Evolutionary conservation across 1,284 basidiomycete species (phyloP), one percentile per base, ranked within the genome.

Genomic region (Irpex lacteus): DNA sequence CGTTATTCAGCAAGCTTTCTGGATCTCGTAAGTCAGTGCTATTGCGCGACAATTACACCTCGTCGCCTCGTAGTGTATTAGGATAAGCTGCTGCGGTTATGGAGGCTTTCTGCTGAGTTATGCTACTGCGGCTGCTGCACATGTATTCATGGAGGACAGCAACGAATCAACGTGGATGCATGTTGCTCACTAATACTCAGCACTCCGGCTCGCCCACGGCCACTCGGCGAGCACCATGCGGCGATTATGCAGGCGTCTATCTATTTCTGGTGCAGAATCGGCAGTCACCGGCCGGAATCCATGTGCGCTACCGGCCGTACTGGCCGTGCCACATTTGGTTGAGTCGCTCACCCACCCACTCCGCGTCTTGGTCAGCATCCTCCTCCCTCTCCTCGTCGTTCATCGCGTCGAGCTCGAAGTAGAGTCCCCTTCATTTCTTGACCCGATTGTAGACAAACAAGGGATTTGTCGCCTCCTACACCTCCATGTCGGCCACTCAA

Each of bases 401-500:
- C 32, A 5, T 21, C 60, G 36, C 53, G 21, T 62, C 54, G 54
- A 44, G 54, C 21, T 34, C 19, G 32, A 8, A 19, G 18, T 57
- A 2, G 11, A 3, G 44, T 34, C 55, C 13, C 38, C 18, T n/a
- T 36, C 37, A n/a, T 40, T 37, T 32, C 26, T 18, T 34, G 19
- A 11, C 21, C 19, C 13, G 9, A 26, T 56, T 15, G 6, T 53
- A 19, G 50, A 44, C 50, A 52, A 52, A 19, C 37, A 55, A 49
- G 40, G 61, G 13, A 21, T 15, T 15, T 37, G 19, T 59, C 58
- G 37, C 52, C 47, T 50, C 50, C 44, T 47, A 9, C 15, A 18
- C 52, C 50, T 36, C 55, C 59, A 66, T 66, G 65, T 66, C 65
- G 40, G 62, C 65, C 59, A 21, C 65, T 49, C 61, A 63, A 59